Conservation (phyloP, 345 rosid species). For the Acer campestre region DNA sequence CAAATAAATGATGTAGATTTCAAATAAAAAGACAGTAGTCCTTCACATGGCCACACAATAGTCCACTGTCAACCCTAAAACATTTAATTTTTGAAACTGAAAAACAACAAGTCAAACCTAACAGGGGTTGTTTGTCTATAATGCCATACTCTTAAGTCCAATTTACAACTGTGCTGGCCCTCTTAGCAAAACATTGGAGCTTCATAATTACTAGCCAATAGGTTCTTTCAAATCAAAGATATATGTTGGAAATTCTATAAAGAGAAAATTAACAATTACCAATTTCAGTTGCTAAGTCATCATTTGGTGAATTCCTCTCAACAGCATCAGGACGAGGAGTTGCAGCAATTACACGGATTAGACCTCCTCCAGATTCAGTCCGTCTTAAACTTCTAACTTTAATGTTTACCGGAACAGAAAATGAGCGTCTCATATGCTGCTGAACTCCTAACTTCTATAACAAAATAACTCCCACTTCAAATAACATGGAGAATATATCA, state of each 20-base stretch:
- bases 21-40: not conserved
- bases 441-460: slow-evolving; percentile 37
- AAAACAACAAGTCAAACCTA: not conserved
- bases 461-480: slow-evolving; percentile 5
- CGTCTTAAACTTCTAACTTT: slow-evolving; percentile 44
- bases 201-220: no score
- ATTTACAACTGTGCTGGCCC: not conserved
- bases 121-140: not conserved
- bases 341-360: slow-evolving; percentile 51
- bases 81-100: not conserved
- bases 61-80: not conserved
- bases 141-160: not conserved
- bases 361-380: slow-evolving; percentile 47
- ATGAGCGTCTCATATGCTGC: slow-evolving; percentile 46
- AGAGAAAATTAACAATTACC: slow-evolving; percentile 30
- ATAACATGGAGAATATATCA: not conserved
- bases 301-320: slow-evolving; percentile 28
- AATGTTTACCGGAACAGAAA: slow-evolving; percentile 55
- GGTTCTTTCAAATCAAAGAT: not conserved
- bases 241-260: not conserved
- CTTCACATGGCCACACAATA: no score
- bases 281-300: slow-evolving; percentile 26
- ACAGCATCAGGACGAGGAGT: slow-evolving; percentile 32
- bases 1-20: not conserved
- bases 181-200: not conserved